Evolutionary conservation across 2,329 filamentous ascomycete species (phyloP).

Genomic region (Decorospora gaudefroyi): DNA sequence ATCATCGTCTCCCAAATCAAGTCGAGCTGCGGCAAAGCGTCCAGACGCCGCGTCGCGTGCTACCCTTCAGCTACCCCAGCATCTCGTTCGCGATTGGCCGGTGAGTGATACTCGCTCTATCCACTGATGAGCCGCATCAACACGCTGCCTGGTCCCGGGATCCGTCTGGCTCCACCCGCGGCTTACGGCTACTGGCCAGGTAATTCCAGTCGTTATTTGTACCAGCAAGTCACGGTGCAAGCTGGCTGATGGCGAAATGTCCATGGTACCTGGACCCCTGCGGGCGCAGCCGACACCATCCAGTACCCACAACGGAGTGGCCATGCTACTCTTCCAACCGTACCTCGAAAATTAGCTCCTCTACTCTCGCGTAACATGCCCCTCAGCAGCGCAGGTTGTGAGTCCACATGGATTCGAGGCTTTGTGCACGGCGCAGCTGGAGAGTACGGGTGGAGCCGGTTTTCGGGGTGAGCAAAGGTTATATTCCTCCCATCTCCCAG

Average conservation of each 20-base stretch:
- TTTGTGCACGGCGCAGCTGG: slow-evolving; percentile 32
- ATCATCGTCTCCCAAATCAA: slow-evolving; percentile 33
- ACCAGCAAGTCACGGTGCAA: slow-evolving; percentile 36
- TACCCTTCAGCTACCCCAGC: slow-evolving; percentile 26
- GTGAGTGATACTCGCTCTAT: slow-evolving; percentile 20
- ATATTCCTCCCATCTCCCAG: slow-evolving; percentile 35
- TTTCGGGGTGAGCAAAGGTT: slow-evolving; percentile 17
- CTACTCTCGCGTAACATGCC: slow-evolving; percentile 22
- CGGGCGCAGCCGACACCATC: slow-evolving; percentile 31
- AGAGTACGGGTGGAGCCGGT: slow-evolving; percentile 22
- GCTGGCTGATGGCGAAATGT: slow-evolving; percentile 24
- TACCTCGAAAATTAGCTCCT: slow-evolving; percentile 23
- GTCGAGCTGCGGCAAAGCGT: slow-evolving; percentile 22
- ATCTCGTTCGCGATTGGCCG: slow-evolving; percentile 32
- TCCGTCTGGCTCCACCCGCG: slow-evolving; percentile 27
- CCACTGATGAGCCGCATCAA: slow-evolving; percentile 37
- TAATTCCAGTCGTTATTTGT: slow-evolving; percentile 20
- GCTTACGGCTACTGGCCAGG: slow-evolving; percentile 23
- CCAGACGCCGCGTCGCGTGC: slow-evolving; percentile 27
- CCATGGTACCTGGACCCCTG: slow-evolving; percentile 31
- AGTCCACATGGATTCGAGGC: slow-evolving; percentile 22
- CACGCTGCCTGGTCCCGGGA: slow-evolving; percentile 28
- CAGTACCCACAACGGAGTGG: slow-evolving; percentile 37
- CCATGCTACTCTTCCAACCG: slow-evolving; percentile 33
- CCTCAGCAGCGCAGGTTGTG: slow-evolving; percentile 37